Percentiles rank a stretch among this genome's conserved stretches.
Conservation (phyloP, 805 yeast species). For the Suhomyces canberraensis region DNA sequence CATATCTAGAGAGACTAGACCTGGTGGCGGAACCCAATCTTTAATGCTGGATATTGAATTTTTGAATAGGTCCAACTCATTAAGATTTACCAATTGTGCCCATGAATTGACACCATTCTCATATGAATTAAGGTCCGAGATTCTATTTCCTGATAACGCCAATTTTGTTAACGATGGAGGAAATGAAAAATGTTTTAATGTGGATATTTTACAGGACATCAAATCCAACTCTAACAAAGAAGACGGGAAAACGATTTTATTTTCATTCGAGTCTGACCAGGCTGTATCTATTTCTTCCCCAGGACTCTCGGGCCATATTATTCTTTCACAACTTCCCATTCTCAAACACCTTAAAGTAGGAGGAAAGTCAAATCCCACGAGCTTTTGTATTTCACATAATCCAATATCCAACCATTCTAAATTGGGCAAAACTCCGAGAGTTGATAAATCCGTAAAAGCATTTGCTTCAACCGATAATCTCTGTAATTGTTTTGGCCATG, state of each 20-base stretch:
- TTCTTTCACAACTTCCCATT: conserved; percentile 1
- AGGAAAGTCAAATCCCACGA: conserved; percentile 24
- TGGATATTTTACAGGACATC: conserved; percentile 19
- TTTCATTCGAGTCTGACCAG: neutral
- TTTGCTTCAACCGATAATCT: conserved; percentile 23
- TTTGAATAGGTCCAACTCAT: conserved; percentile 20
- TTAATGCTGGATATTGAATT: conserved; percentile 19
- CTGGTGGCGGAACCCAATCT: conserved; percentile 11
- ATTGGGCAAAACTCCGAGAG: neutral
- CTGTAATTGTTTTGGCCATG: conserved; percentile 23
- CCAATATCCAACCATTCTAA: neutral
- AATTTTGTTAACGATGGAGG: conserved; percentile 20
- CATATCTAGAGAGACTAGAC: conserved; percentile 21
- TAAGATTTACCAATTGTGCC: conserved; percentile 21
- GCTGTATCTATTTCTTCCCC: neutral
- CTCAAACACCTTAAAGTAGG: conserved; percentile 18
- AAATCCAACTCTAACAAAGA: conserved; percentile 20
- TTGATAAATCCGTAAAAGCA: conserved; percentile 13
- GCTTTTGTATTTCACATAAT: neutral
- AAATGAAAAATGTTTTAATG: conserved; percentile 20
- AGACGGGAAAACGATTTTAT: conserved; percentile 22
- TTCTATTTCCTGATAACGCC: conserved; percentile 23
- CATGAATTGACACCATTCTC: conserved; percentile 15
- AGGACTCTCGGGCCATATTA: neutral
- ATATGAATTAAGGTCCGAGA: conserved; percentile 20